Evolutionary conservation across 1,284 basidiomycete species (phyloP).

Genomic region (Cystobasidium sp.): DNA sequence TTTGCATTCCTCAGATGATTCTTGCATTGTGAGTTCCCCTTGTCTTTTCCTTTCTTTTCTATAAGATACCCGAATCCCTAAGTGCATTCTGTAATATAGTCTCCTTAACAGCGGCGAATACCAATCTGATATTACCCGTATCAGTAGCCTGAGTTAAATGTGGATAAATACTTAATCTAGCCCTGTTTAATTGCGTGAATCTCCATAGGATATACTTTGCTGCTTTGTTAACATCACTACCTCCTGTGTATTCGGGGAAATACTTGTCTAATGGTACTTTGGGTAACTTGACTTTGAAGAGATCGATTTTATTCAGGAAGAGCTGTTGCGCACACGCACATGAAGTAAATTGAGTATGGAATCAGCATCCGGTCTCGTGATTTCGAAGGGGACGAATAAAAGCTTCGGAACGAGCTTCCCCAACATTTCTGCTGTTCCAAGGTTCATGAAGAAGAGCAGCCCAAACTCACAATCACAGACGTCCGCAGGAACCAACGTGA

Average conservation of each 20-base stretch:
- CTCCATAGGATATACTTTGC: slow-evolving; percentile 97
- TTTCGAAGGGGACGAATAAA: too few species aligned
- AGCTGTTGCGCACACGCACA: slow-evolving; percentile 43
- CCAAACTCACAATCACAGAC: slow-evolving; percentile 52
- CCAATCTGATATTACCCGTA: slow-evolving; percentile 73
- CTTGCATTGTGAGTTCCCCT: too few species aligned
- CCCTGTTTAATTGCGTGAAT: slow-evolving; percentile 93
- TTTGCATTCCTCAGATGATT: too few species aligned
- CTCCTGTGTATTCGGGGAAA: slow-evolving; percentile 89
- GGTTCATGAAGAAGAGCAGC: not conserved
- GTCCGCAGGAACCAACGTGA: slow-evolving; percentile 95
- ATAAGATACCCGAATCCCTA: slow-evolving; percentile 79
- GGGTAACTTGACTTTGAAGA: slow-evolving; percentile 86
- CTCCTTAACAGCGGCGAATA: slow-evolving; percentile 96
- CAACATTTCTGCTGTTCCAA: not conserved
- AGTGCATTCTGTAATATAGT: slow-evolving; percentile 90
- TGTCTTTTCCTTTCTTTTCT: not conserved
- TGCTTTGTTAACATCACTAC: slow-evolving; percentile 93
- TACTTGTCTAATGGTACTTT: slow-evolving; percentile 83
- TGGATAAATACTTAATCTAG: slow-evolving; percentile 84
- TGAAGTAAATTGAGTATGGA: too few species aligned
- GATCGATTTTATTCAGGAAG: slow-evolving; percentile 55
- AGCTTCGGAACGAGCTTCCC: not conserved
- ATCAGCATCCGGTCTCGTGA: not conserved
- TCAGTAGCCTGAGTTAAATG: slow-evolving; percentile 71